phyloP scores from a whole-genome alignment of 495 filamentous ascomycete genomes.

The Penicillium dipodomyicola region DNA sequence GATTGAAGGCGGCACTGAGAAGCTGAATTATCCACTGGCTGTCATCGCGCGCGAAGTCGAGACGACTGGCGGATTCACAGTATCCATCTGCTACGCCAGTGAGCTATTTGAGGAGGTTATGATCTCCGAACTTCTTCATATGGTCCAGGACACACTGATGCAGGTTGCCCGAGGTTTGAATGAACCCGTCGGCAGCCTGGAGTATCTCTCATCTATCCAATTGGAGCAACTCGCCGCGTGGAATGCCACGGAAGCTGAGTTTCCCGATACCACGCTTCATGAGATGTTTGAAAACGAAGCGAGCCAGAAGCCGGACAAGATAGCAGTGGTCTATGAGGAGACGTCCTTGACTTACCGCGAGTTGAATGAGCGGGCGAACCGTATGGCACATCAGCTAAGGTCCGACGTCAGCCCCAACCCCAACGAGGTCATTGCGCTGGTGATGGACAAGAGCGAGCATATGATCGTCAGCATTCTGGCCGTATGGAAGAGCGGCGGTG shows the following conservation, averaged over 20 bases:
- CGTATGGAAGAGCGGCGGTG: not conserved
- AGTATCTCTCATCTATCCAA: slow-evolving; percentile 1
- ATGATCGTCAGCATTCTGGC: not conserved
- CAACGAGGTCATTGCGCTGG: not conserved
- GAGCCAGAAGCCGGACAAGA: slow-evolving; percentile 1
- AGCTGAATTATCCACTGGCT: not conserved
- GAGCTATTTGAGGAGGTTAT: not conserved
- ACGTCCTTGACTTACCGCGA: slow-evolving; percentile 1
- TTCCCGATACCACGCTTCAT: not conserved
- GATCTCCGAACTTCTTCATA: not conserved
- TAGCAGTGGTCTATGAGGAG: not conserved
- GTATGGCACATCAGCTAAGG: slow-evolving; percentile 1
- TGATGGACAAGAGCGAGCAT: slow-evolving; percentile 2
- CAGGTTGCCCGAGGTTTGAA: slow-evolving; percentile 1
- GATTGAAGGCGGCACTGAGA: not conserved
- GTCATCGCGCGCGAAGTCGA: not conserved
- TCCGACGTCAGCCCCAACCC: not conserved
- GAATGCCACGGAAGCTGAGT: not conserved
- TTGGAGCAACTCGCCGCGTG: not conserved
- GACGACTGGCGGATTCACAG: not conserved
- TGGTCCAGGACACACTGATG: slow-evolving; percentile 1
- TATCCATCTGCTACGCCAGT: not conserved
- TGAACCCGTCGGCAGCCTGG: not conserved
- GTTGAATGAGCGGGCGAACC: not conserved
- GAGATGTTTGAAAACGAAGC: slow-evolving; percentile 1